These are phyloP conservation scores for Pseudogymnoascus sp. DNA, from an alignment of 2,329 filamentous ascomycete species.

Conservation along the genomic window DNA sequence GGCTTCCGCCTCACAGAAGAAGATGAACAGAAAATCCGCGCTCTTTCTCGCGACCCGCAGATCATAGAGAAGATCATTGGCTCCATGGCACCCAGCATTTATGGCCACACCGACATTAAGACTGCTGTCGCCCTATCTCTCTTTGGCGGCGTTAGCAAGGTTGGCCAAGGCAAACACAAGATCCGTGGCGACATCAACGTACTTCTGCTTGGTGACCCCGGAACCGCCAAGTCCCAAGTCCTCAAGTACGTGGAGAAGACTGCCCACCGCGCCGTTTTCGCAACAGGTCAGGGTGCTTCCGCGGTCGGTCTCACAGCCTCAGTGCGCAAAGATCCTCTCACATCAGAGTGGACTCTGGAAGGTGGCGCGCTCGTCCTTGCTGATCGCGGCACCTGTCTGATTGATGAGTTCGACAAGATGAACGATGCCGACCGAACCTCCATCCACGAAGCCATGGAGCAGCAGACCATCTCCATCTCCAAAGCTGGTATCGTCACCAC, in stretches of 20 bases:
- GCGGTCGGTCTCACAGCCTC: conserved; percentile 96
- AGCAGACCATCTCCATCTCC: conserved; percentile 98
- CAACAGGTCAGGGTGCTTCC: conserved; percentile 92
- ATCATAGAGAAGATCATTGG: conserved; percentile 89
- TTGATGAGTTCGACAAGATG: conserved; percentile 99
- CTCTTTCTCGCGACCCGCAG: conserved; percentile 79
- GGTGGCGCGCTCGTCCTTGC: conserved; percentile 92
- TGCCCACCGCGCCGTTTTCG: conserved; percentile 92
- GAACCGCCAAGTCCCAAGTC: conserved; percentile 95
- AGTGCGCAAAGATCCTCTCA: conserved; percentile 90
- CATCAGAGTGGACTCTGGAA: conserved; percentile 95
- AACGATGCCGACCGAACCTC: conserved; percentile 97
- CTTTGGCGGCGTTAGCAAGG: conserved; percentile 91
- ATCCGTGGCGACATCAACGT: conserved; percentile 98
- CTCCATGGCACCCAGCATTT: conserved; percentile 95
- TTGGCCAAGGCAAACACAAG: conserved; percentile 78
- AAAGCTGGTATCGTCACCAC: conserved; percentile 98
- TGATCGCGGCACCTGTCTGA: conserved; percentile 89
- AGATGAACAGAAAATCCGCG: conserved; percentile 85
- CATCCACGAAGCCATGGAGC: conserved; percentile 99
- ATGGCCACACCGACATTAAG: conserved; percentile 94
- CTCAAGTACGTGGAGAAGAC: conserved; percentile 98
- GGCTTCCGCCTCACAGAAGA: conserved; percentile 93
- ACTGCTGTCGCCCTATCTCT: conserved; percentile 90
- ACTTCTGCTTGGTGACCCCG: conserved; percentile 88